Evolutionary conservation across 2,329 filamentous ascomycete genomes (phyloP), one percentile per base, ranked within the genome.

Genomic region (Helotiales sp.): DNA sequence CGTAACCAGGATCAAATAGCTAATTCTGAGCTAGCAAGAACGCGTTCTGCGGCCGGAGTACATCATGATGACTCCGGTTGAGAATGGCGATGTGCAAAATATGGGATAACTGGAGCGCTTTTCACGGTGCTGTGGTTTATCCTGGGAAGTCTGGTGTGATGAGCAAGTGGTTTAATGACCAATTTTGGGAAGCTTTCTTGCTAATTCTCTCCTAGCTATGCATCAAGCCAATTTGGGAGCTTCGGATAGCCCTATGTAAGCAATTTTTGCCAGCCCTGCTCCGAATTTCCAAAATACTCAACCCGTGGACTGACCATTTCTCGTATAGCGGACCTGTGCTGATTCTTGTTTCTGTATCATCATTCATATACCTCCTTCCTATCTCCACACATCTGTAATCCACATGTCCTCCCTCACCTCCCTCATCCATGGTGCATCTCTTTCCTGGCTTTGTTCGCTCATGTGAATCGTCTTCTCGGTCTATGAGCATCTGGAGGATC

Each of bases 171-270:
- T 32, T 20, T 7, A 10, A 7, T 17, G 7, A 20, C 28, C 2
- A 17, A 50, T 15, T 5, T 28, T 49, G 26, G 3, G 49, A 37
- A 17, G 13, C 3, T 30, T 20, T 3, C 3, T 43, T 50, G 24
- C 57, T 57, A 26, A 63, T 13, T 22, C 10, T 15, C 15, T 11
- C 5, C 0, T 40, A 70, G 68, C 63, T 32, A 83, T 82, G 80
- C 82, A 83, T 69, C 82, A 83, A 70, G 81, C 80, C 3, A 82
- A 82, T 60, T 79, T 83, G 55, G 79, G 77, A 15, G 79, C 79
- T 6, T 70, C 69, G n/a, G 66, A 69, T 57, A 60, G 61, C 24
- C 69, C 69, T n/a, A 58, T 70, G 49, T 52, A 52, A 52, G 49
- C 30, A 24, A 28, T 28, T 24, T 17, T 28, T 28, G 4, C 22